Percentiles rank a stretch among this genome's conserved stretches.
These are phyloP conservation scores for Pestalotiopsis sp. DNA, from an alignment of 2,329 filamentous ascomycete genomes.

Conservation along the genomic window DNA sequence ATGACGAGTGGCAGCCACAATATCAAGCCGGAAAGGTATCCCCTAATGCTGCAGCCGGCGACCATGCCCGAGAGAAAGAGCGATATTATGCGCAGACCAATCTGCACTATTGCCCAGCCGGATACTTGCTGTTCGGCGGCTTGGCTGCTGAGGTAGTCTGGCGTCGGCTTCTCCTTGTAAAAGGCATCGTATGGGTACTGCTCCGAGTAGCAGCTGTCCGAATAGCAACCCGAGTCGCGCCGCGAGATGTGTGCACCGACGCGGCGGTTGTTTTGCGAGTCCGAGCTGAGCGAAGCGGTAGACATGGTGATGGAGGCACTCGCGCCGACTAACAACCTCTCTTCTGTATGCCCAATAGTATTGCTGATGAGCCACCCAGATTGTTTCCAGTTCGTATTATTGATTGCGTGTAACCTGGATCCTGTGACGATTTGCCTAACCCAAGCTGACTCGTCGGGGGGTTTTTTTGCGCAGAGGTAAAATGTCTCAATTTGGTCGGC, in stretches of 20 bases:
- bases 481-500: background rate
- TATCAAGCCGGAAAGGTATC: conserved; percentile 7
- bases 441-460: background rate
- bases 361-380: background rate
- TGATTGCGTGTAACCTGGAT: background rate
- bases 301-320: conserved; percentile 2
- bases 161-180: conserved; percentile 9
- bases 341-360: background rate
- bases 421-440: background rate
- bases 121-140: background rate
- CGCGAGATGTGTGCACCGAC: background rate
- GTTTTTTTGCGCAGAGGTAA: background rate
- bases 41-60: conserved; percentile 7
- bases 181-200: background rate
- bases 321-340: background rate
- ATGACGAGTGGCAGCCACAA: conserved; percentile 9
- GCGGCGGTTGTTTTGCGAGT: conserved; percentile 6
- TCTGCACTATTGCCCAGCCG: conserved; percentile 7
- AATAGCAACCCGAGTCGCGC: conserved; percentile 2
- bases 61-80: conserved; percentile 9
- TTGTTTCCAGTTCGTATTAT: background rate
- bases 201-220: conserved; percentile 2
- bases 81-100: conserved; percentile 11
- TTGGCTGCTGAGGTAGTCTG: background rate
- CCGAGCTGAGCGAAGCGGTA: background rate